phyloP scores from a whole-genome alignment of 352 stramenopile genomes.

The Globisporangium mamillatum region DNA sequence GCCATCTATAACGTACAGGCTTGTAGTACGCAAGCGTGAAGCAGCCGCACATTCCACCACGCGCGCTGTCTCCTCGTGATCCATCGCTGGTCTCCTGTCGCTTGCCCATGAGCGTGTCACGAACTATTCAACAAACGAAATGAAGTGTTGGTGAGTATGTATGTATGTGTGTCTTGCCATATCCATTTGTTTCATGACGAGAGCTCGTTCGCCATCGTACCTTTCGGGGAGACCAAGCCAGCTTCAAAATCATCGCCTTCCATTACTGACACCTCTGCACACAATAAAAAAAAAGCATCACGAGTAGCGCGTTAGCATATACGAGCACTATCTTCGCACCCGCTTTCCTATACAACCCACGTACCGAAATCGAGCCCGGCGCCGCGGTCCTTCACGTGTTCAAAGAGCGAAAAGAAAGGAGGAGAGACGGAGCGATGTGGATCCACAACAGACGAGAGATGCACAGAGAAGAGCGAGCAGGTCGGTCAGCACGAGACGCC shows the following conservation, averaged over 20 bases:
- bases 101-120: conserved; percentile 66
- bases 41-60: conserved; percentile 68
- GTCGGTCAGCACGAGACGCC: neutral
- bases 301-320: neutral
- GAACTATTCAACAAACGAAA: conserved; percentile 19
- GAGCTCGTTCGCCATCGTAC: conserved; percentile 15
- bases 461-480: neutral
- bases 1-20: conserved; percentile 42
- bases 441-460: neutral
- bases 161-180: neutral
- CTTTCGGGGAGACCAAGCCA: conserved; percentile 74
- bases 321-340: neutral
- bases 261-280: conserved; percentile 72
- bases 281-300: neutral
- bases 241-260: conserved; percentile 71
- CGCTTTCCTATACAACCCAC: conserved; percentile 4
- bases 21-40: conserved; percentile 83
- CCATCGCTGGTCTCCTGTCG: conserved; percentile 33
- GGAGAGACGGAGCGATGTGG: neutral
- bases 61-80: conserved; percentile 25
- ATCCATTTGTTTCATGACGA: neutral
- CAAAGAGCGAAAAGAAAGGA: neutral
- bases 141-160: neutral
- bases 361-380: conserved; percentile 72
- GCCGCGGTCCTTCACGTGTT: conserved; percentile 46